Evolutionary conservation across 352 stramenopile genomes (phyloP).

Genomic region (Phytopythium helicoides): DNA sequence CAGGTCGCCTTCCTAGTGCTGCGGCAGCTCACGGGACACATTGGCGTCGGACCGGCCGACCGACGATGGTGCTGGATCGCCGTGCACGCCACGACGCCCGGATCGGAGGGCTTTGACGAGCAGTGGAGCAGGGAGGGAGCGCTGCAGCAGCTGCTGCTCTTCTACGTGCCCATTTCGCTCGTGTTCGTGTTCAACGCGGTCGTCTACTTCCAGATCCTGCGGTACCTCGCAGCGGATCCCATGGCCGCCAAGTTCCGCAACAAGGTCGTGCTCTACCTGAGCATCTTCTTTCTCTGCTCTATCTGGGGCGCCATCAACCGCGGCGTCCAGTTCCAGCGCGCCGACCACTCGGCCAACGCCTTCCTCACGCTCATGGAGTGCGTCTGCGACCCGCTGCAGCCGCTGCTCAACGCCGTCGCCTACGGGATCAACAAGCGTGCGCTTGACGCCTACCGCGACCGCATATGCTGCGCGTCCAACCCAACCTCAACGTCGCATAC

Average conservation of each 20-base stretch:
- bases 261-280: slow-evolving; percentile 63
- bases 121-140: slow-evolving; percentile 49
- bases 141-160: slow-evolving; percentile 59
- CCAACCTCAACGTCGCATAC: neutral
- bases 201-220: slow-evolving; percentile 59
- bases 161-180: slow-evolving; percentile 58
- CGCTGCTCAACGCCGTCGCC: slow-evolving; percentile 59
- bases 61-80: slow-evolving; percentile 79
- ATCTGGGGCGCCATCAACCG: slow-evolving; percentile 71
- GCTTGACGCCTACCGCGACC: slow-evolving; percentile 68
- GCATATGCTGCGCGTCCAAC: slow-evolving; percentile 36
- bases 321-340: slow-evolving; percentile 53
- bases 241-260: slow-evolving; percentile 55
- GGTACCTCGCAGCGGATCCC: slow-evolving; percentile 59
- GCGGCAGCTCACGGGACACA: slow-evolving; percentile 63
- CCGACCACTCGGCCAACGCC: slow-evolving; percentile 43
- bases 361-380: slow-evolving; percentile 65
- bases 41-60: slow-evolving; percentile 66
- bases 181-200: slow-evolving; percentile 70
- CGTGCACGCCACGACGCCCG: slow-evolving; percentile 23
- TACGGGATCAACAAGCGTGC: slow-evolving; percentile 76
- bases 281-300: slow-evolving; percentile 71
- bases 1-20: slow-evolving; percentile 53
- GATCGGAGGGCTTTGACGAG: slow-evolving; percentile 16
- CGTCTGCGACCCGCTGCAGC: slow-evolving; percentile 70